phyloP scores from a whole-genome alignment of 495 filamentous ascomycete species.

The Penicillium alfredii region DNA sequence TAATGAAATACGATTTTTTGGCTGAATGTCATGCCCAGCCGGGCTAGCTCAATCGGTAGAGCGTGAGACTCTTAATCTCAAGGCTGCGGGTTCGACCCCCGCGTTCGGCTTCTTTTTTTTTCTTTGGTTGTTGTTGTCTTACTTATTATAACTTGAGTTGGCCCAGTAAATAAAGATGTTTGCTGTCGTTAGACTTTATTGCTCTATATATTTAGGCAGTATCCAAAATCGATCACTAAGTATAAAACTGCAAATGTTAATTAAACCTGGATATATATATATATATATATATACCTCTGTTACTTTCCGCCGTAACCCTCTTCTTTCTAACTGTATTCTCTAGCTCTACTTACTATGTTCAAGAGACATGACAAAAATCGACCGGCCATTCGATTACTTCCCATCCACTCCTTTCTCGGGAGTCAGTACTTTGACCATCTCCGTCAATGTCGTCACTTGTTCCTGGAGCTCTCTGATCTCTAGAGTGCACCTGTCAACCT shows the following conservation, averaged over 20 bases:
- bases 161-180: too few species aligned
- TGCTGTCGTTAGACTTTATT: too few species aligned
- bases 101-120: conserved; percentile 43
- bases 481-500: conserved; percentile 59
- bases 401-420: conserved; percentile 19
- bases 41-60: conserved; percentile 57
- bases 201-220: too few species aligned
- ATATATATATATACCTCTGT: too few species aligned
- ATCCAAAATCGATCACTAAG: too few species aligned
- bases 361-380: not conserved
- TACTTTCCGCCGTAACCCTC: too few species aligned
- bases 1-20: not conserved
- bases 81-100: conserved; percentile 55
- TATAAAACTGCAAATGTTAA: too few species aligned
- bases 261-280: too few species aligned
- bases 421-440: conserved; percentile 44
- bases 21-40: conserved; percentile 22
- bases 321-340: not conserved
- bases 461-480: conserved; percentile 63
- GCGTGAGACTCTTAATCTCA: conserved; percentile 58
- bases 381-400: too few species aligned
- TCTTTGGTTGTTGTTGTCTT: too few species aligned
- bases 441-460: conserved; percentile 64
- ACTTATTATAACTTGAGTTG: too few species aligned
- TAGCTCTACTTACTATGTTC: too few species aligned